Evolutionary conservation across 1,284 basidiomycete species (phyloP).

Genomic region (Grifola frondosa): DNA sequence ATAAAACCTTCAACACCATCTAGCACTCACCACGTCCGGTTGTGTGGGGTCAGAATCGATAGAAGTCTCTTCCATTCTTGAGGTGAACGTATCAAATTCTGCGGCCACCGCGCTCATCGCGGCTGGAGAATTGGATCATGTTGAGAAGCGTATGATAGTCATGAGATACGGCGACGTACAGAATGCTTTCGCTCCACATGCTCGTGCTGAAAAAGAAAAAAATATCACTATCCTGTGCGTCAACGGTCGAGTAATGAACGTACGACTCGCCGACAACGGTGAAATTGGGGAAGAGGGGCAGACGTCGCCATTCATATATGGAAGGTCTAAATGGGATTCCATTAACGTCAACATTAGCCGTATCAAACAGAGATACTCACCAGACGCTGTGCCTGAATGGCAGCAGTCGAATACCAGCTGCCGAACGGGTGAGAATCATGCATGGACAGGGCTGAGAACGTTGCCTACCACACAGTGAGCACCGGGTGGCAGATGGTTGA

Average conservation of each 20-base stretch:
- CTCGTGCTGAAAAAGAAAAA: not conserved
- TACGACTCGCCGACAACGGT: constrained; percentile 4
- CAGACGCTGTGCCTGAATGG: constrained; percentile 28
- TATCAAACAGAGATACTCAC: constrained; percentile 7
- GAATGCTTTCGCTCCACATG: constrained; percentile 1
- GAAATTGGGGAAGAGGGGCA: constrained; percentile 9
- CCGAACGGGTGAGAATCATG: not conserved
- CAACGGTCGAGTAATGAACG: not conserved
- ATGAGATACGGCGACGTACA: constrained; percentile 3
- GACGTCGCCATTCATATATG: constrained; percentile 2
- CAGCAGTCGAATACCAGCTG: constrained; percentile 30
- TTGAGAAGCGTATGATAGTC: not conserved
- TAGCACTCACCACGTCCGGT: constrained; percentile 11
- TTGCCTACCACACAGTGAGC: constrained; percentile 20
- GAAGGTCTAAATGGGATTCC: constrained; percentile 10
- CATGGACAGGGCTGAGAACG: too few relatives aligned
- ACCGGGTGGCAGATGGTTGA: constrained; percentile 16
- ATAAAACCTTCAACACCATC: not conserved
- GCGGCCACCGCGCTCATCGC: not conserved
- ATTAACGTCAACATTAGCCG: not conserved
- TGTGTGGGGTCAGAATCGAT: constrained; percentile 2
- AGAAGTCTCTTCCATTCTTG: constrained; percentile 2
- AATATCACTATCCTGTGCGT: not conserved
- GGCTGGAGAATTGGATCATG: not conserved
- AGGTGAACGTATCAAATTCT: not conserved